Percentiles rank a stretch among this genome's conserved stretches.
phyloP scores from a whole-genome alignment of 495 filamentous ascomycete species.

The Hyaloscypha bicolor region DNA sequence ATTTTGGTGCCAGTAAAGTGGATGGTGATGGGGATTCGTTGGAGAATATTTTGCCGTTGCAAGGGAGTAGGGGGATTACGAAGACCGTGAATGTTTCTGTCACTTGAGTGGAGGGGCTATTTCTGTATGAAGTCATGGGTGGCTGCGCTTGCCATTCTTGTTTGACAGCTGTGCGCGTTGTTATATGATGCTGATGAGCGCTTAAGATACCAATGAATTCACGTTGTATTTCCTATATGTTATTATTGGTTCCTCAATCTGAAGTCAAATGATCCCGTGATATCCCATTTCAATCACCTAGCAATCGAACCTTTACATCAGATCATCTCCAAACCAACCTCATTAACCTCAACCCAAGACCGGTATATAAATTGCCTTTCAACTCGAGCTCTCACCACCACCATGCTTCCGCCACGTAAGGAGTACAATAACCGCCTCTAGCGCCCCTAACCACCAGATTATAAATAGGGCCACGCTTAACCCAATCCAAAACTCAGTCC shows the following conservation, averaged over 20 bases:
- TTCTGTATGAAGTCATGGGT: background rate
- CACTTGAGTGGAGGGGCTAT: background rate
- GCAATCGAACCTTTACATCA: background rate
- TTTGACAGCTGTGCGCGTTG: background rate
- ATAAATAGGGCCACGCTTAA: background rate
- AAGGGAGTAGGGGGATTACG: constrained; percentile 16
- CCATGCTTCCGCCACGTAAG: background rate
- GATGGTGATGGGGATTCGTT: constrained; percentile 4
- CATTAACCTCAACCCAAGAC: background rate
- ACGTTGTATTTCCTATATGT: background rate
- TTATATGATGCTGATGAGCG: background rate
- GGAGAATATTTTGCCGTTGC: constrained; percentile 23
- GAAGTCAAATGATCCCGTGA: background rate
- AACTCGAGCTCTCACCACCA: background rate
- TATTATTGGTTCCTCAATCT: background rate
- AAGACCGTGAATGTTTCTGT: constrained; percentile 18
- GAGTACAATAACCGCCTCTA: background rate
- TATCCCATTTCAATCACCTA: background rate
- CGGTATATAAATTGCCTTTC: background rate
- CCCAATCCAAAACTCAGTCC: background rate
- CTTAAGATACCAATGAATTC: background rate
- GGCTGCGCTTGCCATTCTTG: background rate
- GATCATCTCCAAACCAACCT: background rate
- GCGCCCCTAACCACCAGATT: background rate
- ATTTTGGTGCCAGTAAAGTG: background rate